Base-by-base conservation (phyloP, 208 protist species). In the Acanthamoeba culbertsoni region DNA sequence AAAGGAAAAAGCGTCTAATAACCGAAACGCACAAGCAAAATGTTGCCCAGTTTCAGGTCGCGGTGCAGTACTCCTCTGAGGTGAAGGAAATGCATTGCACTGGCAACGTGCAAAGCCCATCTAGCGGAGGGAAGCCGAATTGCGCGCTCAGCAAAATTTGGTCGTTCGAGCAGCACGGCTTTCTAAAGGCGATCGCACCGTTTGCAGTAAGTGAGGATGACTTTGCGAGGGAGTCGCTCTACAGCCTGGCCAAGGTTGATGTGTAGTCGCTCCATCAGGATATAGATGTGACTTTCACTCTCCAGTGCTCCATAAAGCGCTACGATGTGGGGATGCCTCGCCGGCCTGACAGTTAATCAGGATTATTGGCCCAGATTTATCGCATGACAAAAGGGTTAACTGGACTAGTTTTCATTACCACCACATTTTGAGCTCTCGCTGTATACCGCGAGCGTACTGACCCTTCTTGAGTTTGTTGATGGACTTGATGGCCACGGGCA, bases 401-500 rank as follows among this genome's bases (percentile, higher is more conserved):
- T n/a, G n/a, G n/a, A n/a, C n/a, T n/a, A n/a, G n/a, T n/a, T n/a
- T n/a, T n/a, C n/a, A n/a, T n/a, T 68, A 91, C 84, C 84, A 91
- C 84, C 84, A 91, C 18, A 91, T 18, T 18, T 62, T 28, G 51
- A 91, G 84, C 84, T 91, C 84, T 42, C 84, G 31, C 37, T 91
- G 84, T 7, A 91, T 12, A 12, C 59, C 59, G 23, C 71, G 84
- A 12, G 84, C 84, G 51, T 91, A 91, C n/a, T 91, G 84, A 43
- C 59, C 59, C 35, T 91, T 91, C 84, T 91, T 91, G 31, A 91
- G 84, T 31, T 91, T 91, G 59, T 91, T 91, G 84, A 91, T 91
- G 51, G 84, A 63, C 43, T 91, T 91, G 84, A 91, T 42, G n/a
- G 84, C 84, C 14, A 91, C 53, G 3, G 84, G 84, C 18, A 91